These are phyloP conservation scores for Pseudodiploospora longispora DNA, from an alignment of 2,329 filamentous ascomycete species.

Conservation along the genomic window DNA sequence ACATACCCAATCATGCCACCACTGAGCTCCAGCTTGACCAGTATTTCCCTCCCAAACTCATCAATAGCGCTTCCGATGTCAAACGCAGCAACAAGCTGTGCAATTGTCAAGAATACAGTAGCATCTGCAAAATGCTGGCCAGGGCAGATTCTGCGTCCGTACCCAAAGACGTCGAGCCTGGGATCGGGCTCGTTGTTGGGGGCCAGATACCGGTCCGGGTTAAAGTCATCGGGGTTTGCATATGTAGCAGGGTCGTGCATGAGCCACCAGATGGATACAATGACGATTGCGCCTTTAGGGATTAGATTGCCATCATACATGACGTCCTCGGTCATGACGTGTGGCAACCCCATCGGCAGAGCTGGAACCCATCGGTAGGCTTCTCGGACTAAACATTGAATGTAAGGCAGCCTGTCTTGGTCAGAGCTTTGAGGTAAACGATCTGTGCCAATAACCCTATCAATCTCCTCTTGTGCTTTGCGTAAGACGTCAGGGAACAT, in stretches of 20 bases:
- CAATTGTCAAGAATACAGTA: slow-evolving; percentile 23
- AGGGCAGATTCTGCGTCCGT: slow-evolving; percentile 23
- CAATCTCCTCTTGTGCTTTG: slow-evolving; percentile 11
- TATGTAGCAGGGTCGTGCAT: slow-evolving; percentile 10
- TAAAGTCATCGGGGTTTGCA: slow-evolving; percentile 9
- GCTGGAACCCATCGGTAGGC: slow-evolving; percentile 17
- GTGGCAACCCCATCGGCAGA: slow-evolving; percentile 23
- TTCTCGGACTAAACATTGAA: slow-evolving; percentile 20
- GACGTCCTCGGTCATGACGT: slow-evolving; percentile 21
- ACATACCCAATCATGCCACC: slow-evolving; percentile 4
- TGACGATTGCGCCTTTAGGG: slow-evolving; percentile 9
- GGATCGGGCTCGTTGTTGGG: slow-evolving; percentile 11
- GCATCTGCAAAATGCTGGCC: slow-evolving; percentile 19
- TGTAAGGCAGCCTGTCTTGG: slow-evolving; percentile 18
- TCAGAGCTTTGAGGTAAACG: slow-evolving; percentile 18
- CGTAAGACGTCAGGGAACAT: slow-evolving; percentile 6
- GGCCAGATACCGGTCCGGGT: slow-evolving; percentile 21
- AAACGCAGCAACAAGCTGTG: slow-evolving; percentile 37
- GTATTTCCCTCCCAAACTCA: slow-evolving; percentile 1
- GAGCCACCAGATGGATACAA: slow-evolving; percentile 36
- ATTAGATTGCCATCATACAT: slow-evolving; percentile 7
- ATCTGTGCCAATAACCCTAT: slow-evolving; percentile 15
- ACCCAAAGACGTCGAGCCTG: slow-evolving; percentile 17
- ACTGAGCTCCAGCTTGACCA: slow-evolving; percentile 1
- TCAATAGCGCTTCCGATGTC: slow-evolving; percentile 21